These are phyloP conservation scores for Candida germanica DNA, from an alignment of 805 yeast genomes.

Conservation along the genomic window DNA sequence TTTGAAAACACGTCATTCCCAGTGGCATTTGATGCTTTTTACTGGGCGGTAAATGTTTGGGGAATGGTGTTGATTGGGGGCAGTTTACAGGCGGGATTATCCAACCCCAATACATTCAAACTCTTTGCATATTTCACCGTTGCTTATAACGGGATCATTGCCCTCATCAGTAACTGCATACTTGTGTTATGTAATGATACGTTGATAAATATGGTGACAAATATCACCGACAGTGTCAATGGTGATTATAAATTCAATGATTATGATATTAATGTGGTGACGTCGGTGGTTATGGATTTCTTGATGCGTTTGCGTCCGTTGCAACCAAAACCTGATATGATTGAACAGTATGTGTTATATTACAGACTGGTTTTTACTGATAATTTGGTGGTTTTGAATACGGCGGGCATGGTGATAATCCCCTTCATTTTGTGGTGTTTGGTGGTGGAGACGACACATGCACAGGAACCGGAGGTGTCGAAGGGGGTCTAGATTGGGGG, in stretches of 20 bases:
- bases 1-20: not conserved
- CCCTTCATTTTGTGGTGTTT: constrained; percentile 25
- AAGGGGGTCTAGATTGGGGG: too few relatives aligned
- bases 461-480: too few relatives aligned
- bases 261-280: constrained; percentile 14
- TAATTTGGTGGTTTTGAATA: constrained; percentile 18
- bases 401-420: constrained; percentile 17
- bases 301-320: constrained; percentile 10
- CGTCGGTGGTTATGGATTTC: constrained; percentile 17
- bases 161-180: constrained; percentile 11
- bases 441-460: too few relatives aligned
- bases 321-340: not conserved
- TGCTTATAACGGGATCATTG: constrained; percentile 19
- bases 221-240: constrained; percentile 1
- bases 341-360: not conserved
- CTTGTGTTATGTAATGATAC: constrained; percentile 20
- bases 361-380: constrained; percentile 10
- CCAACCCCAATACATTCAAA: not conserved
- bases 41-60: not conserved
- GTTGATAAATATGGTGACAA: constrained; percentile 16
- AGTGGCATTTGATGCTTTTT: not conserved
- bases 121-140: constrained; percentile 18
- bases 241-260: constrained; percentile 6
- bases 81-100: not conserved
- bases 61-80: not conserved